Conservation (phyloP, 805 yeast species). For the Barnettozyma sucrosica region DNA sequence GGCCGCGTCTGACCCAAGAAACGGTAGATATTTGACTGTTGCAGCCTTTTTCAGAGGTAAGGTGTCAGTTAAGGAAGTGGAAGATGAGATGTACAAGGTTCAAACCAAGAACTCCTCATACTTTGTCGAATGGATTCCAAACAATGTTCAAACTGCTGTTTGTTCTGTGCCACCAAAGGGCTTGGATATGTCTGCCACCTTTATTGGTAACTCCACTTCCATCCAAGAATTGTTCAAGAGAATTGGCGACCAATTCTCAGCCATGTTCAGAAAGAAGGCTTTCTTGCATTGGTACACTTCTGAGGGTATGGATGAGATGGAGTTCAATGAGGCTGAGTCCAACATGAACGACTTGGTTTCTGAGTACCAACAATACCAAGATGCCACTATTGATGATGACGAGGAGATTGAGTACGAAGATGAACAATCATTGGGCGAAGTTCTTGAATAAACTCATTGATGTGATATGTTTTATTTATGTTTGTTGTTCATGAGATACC, state of each 20-base stretch:
- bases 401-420: slow-evolving; percentile 34
- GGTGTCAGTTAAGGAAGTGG: slow-evolving; percentile 96
- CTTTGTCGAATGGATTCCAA: slow-evolving; percentile 99
- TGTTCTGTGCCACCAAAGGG: slow-evolving; percentile 90
- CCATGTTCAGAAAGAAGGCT: slow-evolving; percentile 98
- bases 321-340: slow-evolving; percentile 97
- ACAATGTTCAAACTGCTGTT: slow-evolving; percentile 98
- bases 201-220: slow-evolving; percentile 96
- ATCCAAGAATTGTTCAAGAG: slow-evolving; percentile 98
- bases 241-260: slow-evolving; percentile 92
- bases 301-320: slow-evolving; percentile 99
- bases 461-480: neutral
- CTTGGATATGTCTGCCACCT: slow-evolving; percentile 88
- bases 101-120: slow-evolving; percentile 94
- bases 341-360: slow-evolving; percentile 95
- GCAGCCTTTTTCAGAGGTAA: slow-evolving; percentile 98
- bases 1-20: slow-evolving; percentile 98
- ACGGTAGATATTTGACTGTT: slow-evolving; percentile 97
- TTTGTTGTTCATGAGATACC: neutral
- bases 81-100: slow-evolving; percentile 88
- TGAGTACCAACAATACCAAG: slow-evolving; percentile 94
- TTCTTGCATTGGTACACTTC: slow-evolving; percentile 99
- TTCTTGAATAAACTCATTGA: slow-evolving; percentile 21
- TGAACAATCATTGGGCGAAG: slow-evolving; percentile 28
- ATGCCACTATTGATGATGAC: slow-evolving; percentile 82